Evolutionary conservation across 768 basidiomycete genomes (phyloP).

Genomic region (Boletales sp.): DNA sequence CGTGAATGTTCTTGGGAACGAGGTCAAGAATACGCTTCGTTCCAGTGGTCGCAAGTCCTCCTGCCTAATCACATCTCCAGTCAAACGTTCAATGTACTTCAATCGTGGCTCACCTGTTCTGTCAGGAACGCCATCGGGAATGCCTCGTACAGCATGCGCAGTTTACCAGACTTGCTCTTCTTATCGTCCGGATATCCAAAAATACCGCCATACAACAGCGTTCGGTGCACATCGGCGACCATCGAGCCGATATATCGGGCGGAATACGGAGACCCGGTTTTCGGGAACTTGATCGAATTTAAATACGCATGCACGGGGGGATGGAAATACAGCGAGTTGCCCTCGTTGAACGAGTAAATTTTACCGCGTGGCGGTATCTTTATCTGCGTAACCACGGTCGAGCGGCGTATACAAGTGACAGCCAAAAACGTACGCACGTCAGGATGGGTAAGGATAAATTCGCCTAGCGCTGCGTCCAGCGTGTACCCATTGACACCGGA

Average conservation of each 20-base stretch:
- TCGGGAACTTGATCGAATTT: constrained; percentile 88
- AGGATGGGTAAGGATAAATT: constrained; percentile 98
- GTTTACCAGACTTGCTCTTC: constrained; percentile 94
- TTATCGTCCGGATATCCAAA: constrained; percentile 98
- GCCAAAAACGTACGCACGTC: constrained; percentile 59
- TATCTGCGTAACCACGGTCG: constrained; percentile 49
- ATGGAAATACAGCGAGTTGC: constrained; percentile 94
- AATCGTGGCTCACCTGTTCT: constrained; percentile 65
- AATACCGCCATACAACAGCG: constrained; percentile 94
- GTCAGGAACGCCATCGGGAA: constrained; percentile 97
- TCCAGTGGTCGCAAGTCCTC: constrained; percentile 95
- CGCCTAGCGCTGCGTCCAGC: constrained; percentile 89
- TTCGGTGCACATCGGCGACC: constrained; percentile 98
- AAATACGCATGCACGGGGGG: constrained; percentile 77
- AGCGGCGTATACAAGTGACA: background rate
- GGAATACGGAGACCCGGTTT: constrained; percentile 75
- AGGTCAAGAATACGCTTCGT: constrained; percentile 92
- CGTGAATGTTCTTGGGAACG: constrained; percentile 80
- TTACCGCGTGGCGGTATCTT: constrained; percentile 91
- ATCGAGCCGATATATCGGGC: constrained; percentile 96
- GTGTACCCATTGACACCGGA: constrained; percentile 98
- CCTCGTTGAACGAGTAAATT: constrained; percentile 99
- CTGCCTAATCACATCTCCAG: constrained; percentile 55
- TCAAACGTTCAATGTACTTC: background rate
- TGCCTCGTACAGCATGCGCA: constrained; percentile 93